Evolutionary conservation across 257 asterid species (phyloP).

Genomic region (Ligustrum vulgare): DNA sequence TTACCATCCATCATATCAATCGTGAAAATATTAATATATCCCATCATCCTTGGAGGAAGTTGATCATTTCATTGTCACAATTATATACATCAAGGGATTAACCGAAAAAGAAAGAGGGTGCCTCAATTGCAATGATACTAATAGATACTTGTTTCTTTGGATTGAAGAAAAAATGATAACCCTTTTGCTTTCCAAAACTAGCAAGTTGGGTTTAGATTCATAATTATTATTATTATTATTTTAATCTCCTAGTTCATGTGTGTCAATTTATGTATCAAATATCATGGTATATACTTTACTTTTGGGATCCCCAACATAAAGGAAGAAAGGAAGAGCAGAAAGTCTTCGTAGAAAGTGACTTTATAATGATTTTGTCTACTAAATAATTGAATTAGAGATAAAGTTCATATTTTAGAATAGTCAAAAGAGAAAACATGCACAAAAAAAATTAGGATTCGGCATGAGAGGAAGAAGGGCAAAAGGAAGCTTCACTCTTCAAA

Average conservation of each 20-base stretch:
- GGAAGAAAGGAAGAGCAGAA: background rate
- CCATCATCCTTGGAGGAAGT: background rate
- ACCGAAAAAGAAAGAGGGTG: background rate
- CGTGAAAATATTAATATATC: background rate
- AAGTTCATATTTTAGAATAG: background rate
- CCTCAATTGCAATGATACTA: constrained; percentile 30
- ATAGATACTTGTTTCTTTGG: constrained; percentile 42
- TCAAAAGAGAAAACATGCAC: background rate
- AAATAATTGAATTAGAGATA: background rate
- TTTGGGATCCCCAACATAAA: background rate
- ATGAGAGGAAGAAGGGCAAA: background rate
- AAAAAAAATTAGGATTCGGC: background rate
- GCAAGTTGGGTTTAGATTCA: constrained; percentile 29
- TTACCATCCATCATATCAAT: too few relatives aligned
- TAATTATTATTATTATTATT: background rate
- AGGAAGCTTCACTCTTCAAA: background rate
- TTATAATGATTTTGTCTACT: background rate
- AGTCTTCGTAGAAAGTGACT: constrained; percentile 7
- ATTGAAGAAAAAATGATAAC: constrained; percentile 58
- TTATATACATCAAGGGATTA: background rate
- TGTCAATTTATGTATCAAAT: constrained; percentile 11
- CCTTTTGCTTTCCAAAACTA: constrained; percentile 29
- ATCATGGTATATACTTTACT: background rate
- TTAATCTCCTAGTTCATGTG: constrained; percentile 30
- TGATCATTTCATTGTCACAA: background rate